Evolutionary conservation across 1,284 basidiomycete genomes (phyloP).

Genomic region (Sanghuangporus weigelae): DNA sequence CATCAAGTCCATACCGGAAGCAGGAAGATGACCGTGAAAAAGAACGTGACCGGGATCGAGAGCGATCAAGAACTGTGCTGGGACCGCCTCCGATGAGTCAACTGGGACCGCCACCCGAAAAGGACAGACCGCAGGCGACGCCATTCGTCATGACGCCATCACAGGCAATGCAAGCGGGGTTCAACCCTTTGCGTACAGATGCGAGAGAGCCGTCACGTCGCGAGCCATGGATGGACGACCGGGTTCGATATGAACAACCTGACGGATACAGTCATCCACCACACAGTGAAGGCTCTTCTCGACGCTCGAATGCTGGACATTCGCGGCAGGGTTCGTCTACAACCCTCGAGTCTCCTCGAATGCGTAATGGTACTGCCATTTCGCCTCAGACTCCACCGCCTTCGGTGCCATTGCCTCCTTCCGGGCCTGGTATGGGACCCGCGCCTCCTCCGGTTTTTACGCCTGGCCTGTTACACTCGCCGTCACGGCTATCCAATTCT

Average conservation of each 20-base stretch:
- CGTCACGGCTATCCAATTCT: constrained; percentile 9
- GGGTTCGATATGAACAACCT: constrained; percentile 1
- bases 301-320: not conserved
- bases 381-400: not conserved
- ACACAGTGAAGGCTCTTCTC: not conserved
- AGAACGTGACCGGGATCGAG: constrained; percentile 22
- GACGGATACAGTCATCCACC: not conserved
- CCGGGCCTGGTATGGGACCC: constrained; percentile 11
- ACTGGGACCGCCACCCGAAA: constrained; percentile 7
- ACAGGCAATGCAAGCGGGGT: constrained; percentile 30
- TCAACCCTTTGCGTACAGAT: constrained; percentile 22
- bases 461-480: constrained; percentile 13
- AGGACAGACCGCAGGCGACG: constrained; percentile 24
- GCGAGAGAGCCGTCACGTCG: not conserved
- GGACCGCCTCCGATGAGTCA: constrained; percentile 27
- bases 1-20: constrained; percentile 12
- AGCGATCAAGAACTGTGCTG: constrained; percentile 15
- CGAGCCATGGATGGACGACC: constrained; percentile 11
- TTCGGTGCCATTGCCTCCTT: not conserved
- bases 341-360: constrained; percentile 6
- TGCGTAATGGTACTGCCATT: constrained; percentile 4
- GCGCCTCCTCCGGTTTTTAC: not conserved
- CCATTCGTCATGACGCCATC: constrained; percentile 49
- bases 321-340: constrained; percentile 13
- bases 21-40: constrained; percentile 17